Evolutionary conservation across 1,139 yeast genomes (phyloP), one percentile per base, ranked within the genome.

Genomic region (Arxiozyma bovina): DNA sequence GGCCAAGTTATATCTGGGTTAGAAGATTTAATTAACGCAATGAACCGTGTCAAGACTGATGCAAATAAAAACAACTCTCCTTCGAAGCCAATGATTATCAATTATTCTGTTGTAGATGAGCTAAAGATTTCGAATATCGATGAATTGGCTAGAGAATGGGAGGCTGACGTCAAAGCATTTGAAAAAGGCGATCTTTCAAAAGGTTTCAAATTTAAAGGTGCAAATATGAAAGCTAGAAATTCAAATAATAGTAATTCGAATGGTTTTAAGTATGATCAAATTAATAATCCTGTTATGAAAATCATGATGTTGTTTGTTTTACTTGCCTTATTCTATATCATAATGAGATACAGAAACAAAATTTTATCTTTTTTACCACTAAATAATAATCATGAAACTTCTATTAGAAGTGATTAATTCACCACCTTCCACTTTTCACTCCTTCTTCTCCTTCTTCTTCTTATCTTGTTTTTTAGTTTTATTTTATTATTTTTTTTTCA

Each of bases 1-100:
- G 94, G 93, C 53, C 87, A 85, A 70, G 84, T 86, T 52, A 63
- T 80, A 20, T 83, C 82, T 45, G 93, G 93, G 9, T 71, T 78
- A 56, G 86, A 83, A 46, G 79, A 80, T 23, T 77, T 81, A 42
- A 74, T 68, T 20, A 75, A 78, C 54, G 70, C 74, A 61, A 74
- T 72, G 17, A 86, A 82, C 65, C 72, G 71, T 55, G 80, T 77
- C 55, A 72, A 77, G 63, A 77, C 81, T 41, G 65, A 70, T 53
- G 57, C 50, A 6, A 25, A 43, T 18, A 22, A 22, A 8, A 50
- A 58, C 7, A 55, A 57, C 48, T 58, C 71, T 61, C 87, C 87
- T 45, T 63, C 66, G 27, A 72, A 62, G 66, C 77, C 74, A 48
- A 72, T 82, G 53, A 75, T 70, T 62, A 76, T 81, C 53, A 68